Evolutionary conservation across 345 rosid genomes (phyloP).

Genomic region (Citrus reticulata): DNA sequence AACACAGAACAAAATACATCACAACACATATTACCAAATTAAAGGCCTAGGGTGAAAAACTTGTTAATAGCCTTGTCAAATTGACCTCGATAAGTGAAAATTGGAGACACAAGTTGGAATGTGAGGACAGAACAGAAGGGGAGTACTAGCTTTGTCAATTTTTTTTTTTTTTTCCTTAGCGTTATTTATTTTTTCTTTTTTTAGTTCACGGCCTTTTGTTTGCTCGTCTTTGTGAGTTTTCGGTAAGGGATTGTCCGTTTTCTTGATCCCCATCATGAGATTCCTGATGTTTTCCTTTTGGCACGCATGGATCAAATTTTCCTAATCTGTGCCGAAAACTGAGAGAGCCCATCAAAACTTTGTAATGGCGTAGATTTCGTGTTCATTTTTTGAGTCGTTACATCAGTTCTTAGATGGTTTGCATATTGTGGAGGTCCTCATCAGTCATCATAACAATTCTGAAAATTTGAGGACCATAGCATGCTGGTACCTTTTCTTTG

Average conservation of each 20-base stretch:
- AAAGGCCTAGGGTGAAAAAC: too few species aligned
- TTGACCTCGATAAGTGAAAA: slow-evolving; percentile 59
- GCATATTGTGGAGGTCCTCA: neutral
- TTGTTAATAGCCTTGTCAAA: slow-evolving; percentile 27
- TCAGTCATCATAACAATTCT: neutral
- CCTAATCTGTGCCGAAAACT: neutral
- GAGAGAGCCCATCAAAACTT: neutral
- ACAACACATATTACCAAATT: too few species aligned
- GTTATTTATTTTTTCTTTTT: neutral
- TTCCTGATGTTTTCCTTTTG: neutral
- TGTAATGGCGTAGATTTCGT: neutral
- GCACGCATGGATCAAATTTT: neutral
- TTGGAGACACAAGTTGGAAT: slow-evolving; percentile 67
- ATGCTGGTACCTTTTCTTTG: neutral
- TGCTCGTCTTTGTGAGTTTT: slow-evolving; percentile 28
- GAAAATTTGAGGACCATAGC: neutral
- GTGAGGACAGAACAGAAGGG: slow-evolving; percentile 65
- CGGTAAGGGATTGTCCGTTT: slow-evolving; percentile 4
- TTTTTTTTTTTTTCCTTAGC: slow-evolving; percentile 43
- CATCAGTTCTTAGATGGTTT: neutral
- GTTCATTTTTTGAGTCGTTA: neutral
- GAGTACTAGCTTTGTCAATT: slow-evolving; percentile 43
- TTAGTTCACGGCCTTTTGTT: slow-evolving; percentile 5
- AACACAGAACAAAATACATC: too few species aligned
- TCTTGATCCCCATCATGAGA: neutral